A percentile compares a stretch with the other conserved stretches of the same genome.
These are phyloP conservation scores for Cinnamomum micranthum DNA, from an alignment of 164 flowering plant species.

Conservation along the genomic window DNA sequence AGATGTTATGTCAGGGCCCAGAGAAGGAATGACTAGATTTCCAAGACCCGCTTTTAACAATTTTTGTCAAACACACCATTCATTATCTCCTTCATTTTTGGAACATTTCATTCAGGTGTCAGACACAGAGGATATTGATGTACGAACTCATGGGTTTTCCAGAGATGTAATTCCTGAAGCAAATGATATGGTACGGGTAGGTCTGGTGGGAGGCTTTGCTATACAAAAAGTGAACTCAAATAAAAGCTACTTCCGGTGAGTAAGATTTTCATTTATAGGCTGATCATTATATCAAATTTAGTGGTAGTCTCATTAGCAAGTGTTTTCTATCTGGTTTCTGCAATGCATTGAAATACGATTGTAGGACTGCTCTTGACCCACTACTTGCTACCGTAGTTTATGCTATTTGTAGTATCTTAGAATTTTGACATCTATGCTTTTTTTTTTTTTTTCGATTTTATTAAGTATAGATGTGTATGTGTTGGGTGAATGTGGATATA, in stretches of 20 bases:
- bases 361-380: neutral
- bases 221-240: slow-evolving; percentile 66
- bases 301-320: neutral
- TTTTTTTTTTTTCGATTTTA: no score
- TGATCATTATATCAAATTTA: neutral
- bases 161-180: slow-evolving; percentile 64
- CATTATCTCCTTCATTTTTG: neutral
- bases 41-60: no score
- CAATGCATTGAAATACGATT: neutral
- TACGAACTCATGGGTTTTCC: slow-evolving; percentile 57
- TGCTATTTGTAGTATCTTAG: neutral
- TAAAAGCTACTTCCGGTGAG: slow-evolving; percentile 84
- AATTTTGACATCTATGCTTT: neutral
- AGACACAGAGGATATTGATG: slow-evolving; percentile 40
- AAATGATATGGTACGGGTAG: slow-evolving; percentile 64
- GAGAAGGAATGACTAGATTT: no score
- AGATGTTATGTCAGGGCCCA: no score
- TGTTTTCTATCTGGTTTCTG: neutral
- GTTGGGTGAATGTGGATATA: neutral
- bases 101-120: slow-evolving; percentile 34
- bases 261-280: neutral
- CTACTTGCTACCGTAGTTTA: neutral
- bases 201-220: slow-evolving; percentile 82
- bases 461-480: neutral
- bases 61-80: no score